Conservation (phyloP, 2,329 filamentous ascomycete genomes). For the Verticillium nubilum region DNA sequence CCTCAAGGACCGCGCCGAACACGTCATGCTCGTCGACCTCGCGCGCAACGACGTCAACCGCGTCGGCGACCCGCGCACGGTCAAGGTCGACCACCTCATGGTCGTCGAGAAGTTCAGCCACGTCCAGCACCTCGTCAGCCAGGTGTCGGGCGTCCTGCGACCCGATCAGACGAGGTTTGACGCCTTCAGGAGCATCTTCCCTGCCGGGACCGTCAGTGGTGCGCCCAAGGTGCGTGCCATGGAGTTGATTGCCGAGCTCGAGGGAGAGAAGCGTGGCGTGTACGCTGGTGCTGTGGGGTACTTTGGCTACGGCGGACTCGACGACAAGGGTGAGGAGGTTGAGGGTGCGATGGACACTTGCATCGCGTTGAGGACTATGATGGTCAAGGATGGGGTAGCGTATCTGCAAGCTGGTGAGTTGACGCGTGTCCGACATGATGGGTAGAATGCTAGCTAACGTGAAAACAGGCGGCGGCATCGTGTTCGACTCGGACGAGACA, state of each 20-base stretch:
- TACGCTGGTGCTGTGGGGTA: conserved; percentile 97
- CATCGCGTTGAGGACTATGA: conserved; percentile 81
- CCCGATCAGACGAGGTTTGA: conserved; percentile 85
- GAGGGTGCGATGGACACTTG: conserved; percentile 91
- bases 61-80: conserved; percentile 84
- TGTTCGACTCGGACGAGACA: conserved; percentile 87
- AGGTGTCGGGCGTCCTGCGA: conserved; percentile 87
- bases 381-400: conserved; percentile 83
- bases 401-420: conserved; percentile 72
- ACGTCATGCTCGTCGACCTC: conserved; percentile 96
- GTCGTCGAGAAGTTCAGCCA: conserved; percentile 92
- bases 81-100: conserved; percentile 90
- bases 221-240: conserved; percentile 95
- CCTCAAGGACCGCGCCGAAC: conserved; percentile 87
- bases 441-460: background rate
- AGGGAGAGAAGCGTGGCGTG: conserved; percentile 87
- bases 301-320: conserved; percentile 79
- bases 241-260: conserved; percentile 93
- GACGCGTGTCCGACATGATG: background rate
- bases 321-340: conserved; percentile 52
- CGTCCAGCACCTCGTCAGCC: conserved; percentile 93
- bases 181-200: conserved; percentile 94
- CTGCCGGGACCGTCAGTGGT: conserved; percentile 90
- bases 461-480: conserved; percentile 69
- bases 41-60: conserved; percentile 96